These are phyloP conservation scores for Roridomyces roridus DNA, from an alignment of 768 basidiomycete species.

Conservation along the genomic window DNA sequence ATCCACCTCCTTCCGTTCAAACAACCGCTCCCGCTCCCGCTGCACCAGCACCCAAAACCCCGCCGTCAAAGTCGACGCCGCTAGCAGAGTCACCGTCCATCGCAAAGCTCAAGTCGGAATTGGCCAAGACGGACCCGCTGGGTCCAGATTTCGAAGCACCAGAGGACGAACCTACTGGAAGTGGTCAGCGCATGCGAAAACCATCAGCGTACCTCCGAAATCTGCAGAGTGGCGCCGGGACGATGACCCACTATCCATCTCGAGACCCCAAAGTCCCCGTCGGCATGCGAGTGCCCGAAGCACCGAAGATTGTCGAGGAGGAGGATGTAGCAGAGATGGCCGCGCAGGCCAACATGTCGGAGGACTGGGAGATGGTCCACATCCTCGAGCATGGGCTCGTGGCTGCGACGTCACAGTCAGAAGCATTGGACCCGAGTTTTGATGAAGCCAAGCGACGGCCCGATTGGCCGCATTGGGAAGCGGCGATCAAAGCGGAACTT, in stretches of 20 bases:
- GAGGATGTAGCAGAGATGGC: not conserved
- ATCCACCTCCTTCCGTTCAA: not conserved
- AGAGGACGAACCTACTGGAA: not conserved
- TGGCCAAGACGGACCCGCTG: slow-evolving; percentile 8
- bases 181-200: not conserved
- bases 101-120: not conserved
- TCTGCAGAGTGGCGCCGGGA: slow-evolving; percentile 3
- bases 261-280: not conserved
- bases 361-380: slow-evolving; percentile 4
- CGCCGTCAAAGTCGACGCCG: not conserved
- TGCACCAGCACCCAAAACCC: not conserved
- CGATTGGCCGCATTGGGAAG: slow-evolving; percentile 28
- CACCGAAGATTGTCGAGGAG: not conserved
- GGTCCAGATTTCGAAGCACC: slow-evolving; percentile 7
- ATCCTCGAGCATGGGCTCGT: slow-evolving; percentile 23
- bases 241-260: not conserved
- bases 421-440: slow-evolving; percentile 15
- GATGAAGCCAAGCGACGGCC: slow-evolving; percentile 31
- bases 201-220: not conserved
- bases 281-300: not conserved
- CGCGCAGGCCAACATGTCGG: not conserved
- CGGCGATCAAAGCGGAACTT: slow-evolving; percentile 30
- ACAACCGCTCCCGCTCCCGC: not conserved
- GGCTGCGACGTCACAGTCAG: slow-evolving; percentile 23
- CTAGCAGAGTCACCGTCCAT: slow-evolving; percentile 1